Base-by-base conservation (phyloP, 2,329 filamentous ascomycete genomes). In the Rutstroemia sp. region DNA sequence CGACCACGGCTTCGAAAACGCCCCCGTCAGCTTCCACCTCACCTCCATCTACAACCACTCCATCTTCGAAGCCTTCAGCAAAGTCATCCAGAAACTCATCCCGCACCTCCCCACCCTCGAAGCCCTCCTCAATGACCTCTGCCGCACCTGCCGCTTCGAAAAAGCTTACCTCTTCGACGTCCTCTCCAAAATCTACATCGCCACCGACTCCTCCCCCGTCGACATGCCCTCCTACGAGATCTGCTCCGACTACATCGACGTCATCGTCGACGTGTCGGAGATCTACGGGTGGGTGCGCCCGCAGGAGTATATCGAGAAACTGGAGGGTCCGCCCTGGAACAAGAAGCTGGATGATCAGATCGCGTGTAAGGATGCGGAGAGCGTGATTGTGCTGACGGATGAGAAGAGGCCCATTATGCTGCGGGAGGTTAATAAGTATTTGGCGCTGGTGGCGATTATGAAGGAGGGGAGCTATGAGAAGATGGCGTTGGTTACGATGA, bases 81-180 rank as follows among this genome's bases (percentile, higher is more conserved):
- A 96, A 72, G 92, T 99, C 61, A 96, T 99, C 62, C 94, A 99
- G 73, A 96, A 96, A 72, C 81, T 99, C 30, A 92, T 99, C 52
- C 92, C 94, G 0, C 89, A 95, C 60, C 81, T 99, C 7, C 90
- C 91, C 5, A 95, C 92, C 25, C 83, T 99, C 56, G 94, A 99
- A 73, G 88, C 91, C 51, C 82, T 99, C 72, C 86, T 99, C 67
- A 96, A 95, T 67, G 94, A 92, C 63, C 81, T 99, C 44, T 95
- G 90, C 74, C 90, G 88, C 59, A 94, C 90, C 14, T 97, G 92
- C 69, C 88, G 90, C 49, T 96, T 99, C 70, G 92, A 97, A 71
- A 99, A 99, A 74, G 92, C 92, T 3, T 99, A 99, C 71, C 83
- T 99, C 6, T 99, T 99, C 70, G 95, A 99, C 69, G 92, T 97